Conservation (phyloP, 768 basidiomycete species). For the Cyathus striatus region DNA sequence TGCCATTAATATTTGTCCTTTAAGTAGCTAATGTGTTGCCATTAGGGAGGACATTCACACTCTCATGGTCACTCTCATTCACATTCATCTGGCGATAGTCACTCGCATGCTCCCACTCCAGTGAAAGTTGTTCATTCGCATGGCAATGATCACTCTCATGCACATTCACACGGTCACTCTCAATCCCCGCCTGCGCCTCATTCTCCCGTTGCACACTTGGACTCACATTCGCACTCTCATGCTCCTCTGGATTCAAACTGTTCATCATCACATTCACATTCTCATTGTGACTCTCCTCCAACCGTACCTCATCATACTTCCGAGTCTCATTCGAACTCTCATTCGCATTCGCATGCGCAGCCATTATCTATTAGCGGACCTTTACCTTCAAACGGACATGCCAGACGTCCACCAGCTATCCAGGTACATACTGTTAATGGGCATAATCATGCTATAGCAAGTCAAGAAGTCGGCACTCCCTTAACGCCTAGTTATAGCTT, state of each 20-base stretch:
- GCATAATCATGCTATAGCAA: slow-evolving; percentile 1
- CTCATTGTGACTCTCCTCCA: slow-evolving; percentile 9
- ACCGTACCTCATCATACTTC: slow-evolving; percentile 2
- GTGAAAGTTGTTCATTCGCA: slow-evolving; percentile 10
- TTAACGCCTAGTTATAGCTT: slow-evolving; percentile 65
- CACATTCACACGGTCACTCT: slow-evolving; percentile 10
- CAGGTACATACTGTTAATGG: slow-evolving; percentile 10
- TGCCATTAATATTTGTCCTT: slow-evolving; percentile 7
- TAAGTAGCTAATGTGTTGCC: slow-evolving; percentile 1
- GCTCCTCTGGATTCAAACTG: slow-evolving; percentile 1
- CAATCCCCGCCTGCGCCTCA: neutral
- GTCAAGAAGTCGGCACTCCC: slow-evolving; percentile 35
- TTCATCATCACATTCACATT: slow-evolving; percentile 16
- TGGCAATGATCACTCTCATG: slow-evolving; percentile 19
- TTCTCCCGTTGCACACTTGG: neutral
- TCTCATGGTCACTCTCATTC: slow-evolving; percentile 35
- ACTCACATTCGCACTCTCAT: slow-evolving; percentile 21
- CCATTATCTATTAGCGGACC: slow-evolving; percentile 2
- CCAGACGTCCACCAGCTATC: slow-evolving; percentile 10
- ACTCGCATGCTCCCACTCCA: slow-evolving; percentile 18
- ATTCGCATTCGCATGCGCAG: slow-evolving; percentile 20
- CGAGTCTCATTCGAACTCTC: slow-evolving; percentile 14
- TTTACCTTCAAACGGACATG: neutral
- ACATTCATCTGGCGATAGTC: slow-evolving; percentile 15
- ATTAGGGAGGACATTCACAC: slow-evolving; percentile 56